Base-by-base conservation (phyloP, 2,329 filamentous ascomycete genomes). In the Hymenoscyphus scutula region DNA sequence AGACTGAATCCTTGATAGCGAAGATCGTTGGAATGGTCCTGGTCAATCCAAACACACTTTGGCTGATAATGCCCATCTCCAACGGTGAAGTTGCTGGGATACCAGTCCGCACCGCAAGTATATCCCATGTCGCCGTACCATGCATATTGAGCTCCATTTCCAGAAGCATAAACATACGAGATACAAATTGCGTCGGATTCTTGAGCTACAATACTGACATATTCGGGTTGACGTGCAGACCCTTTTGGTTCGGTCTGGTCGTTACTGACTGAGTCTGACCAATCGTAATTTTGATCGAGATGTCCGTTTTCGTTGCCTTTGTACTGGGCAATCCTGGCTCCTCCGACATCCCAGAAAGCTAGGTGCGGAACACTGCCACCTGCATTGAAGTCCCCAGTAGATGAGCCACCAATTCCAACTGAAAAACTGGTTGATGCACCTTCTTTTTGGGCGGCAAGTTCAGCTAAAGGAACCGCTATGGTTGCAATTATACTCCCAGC, bases 121-220 rank as follows among this genome's bases (percentile, higher is more conserved):
- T 27, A 53, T 11, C 48, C 48, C 48, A 53, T 53, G 25, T 53
- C 48, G 1, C 48, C 48, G 6, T 53, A 53, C 48, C 48, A 53
- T 23, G 48, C 48, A 53, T 53, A 53, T 27, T 53, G 48, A 53
- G 48, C 48, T 15, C 48, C 48, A 17, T 53, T 53, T 53, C 48
- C 48, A 53, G 48, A 53, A 13, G 48, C 48, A 53, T 53, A 53
- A 4, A 37, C 34, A 13, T 37, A 37, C 1, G 34, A 37, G 34
- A 37, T 37, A 17, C 34, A 37, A 15, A 37, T 37, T 15, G 34
- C 34, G 11, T 37, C 34, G 34, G 34, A 37, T 1, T 37, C 34
- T 5, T 37, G 34, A 1, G 34, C 34, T 5, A 37, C 34, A 37
- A 37, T 17, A 5, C 34, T 37, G 1, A 37, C 34, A 37, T 37